Conservation (phyloP, 805 yeast species). For the Candida quercuum region DNA sequence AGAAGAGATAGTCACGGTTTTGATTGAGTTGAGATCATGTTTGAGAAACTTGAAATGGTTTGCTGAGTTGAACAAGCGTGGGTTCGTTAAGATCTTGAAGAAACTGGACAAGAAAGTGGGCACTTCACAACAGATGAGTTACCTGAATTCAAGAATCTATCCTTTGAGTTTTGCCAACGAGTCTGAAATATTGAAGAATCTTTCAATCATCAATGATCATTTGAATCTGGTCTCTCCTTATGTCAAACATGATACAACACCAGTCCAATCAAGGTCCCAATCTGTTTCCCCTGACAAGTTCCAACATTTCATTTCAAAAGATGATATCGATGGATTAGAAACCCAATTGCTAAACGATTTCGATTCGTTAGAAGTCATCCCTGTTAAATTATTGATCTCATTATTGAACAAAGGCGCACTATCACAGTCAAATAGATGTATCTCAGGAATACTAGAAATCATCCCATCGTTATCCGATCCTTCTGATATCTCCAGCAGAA, state of each 20-base stretch:
- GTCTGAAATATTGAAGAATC: conserved; percentile 44
- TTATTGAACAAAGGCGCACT: conserved; percentile 62
- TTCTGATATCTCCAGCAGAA: conserved; percentile 74
- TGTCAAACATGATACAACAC: conserved; percentile 6
- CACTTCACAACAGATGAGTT: conserved; percentile 49
- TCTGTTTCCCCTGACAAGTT: conserved; percentile 19
- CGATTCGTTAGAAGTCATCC: conserved; percentile 44
- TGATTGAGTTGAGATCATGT: conserved; percentile 70
- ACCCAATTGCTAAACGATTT: conserved; percentile 37
- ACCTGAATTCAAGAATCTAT: conserved; percentile 59
- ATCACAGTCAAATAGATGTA: conserved; percentile 48
- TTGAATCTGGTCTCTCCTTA: conserved; percentile 48
- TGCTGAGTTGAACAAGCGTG: conserved; percentile 88
- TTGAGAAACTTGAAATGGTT: conserved; percentile 88
- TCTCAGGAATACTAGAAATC: conserved; percentile 47
- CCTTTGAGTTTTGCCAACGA: conserved; percentile 79
- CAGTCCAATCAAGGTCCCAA: conserved; percentile 7
- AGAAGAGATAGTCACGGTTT: conserved; percentile 58
- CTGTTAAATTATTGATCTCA: conserved; percentile 51
- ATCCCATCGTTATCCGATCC: conserved; percentile 55
- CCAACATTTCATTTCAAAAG: conserved; percentile 28
- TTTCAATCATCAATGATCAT: conserved; percentile 47
- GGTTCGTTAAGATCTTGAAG: conserved; percentile 82
- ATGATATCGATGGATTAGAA: conserved; percentile 40
- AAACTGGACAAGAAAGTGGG: conserved; percentile 84